A percentile compares a stretch with the other conserved stretches of the same genome.
Conservation (phyloP, 2,329 filamentous ascomycete genomes). For the Cladosporium sp. region DNA sequence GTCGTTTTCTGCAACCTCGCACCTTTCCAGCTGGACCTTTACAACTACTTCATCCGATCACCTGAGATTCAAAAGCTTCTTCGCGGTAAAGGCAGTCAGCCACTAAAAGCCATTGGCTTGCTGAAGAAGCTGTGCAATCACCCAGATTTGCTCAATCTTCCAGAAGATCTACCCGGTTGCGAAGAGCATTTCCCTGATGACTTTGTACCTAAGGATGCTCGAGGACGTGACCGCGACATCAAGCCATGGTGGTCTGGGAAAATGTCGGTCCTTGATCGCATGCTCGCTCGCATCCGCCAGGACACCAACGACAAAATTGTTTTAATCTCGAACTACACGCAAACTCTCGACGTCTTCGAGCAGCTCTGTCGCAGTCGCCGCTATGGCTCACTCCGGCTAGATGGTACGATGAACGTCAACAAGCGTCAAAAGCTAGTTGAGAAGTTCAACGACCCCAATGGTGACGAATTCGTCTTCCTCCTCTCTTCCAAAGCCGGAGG, state of each 20-base stretch:
- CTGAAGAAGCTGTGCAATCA: conserved; percentile 99
- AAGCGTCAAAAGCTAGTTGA: conserved; percentile 97
- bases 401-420: conserved; percentile 95
- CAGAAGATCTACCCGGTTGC: conserved; percentile 78
- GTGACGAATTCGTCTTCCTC: conserved; percentile 88
- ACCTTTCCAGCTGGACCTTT: conserved; percentile 85
- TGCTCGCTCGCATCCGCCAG: conserved; percentile 90
- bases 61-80: conserved; percentile 90
- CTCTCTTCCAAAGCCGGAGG: conserved; percentile 94
- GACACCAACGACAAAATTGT: conserved; percentile 99
- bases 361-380: conserved; percentile 75
- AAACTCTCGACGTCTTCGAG: conserved; percentile 91
- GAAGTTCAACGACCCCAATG: conserved; percentile 91
- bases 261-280: conserved; percentile 90
- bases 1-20: conserved; percentile 96
- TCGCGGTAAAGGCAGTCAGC: conserved; percentile 89
- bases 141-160: conserved; percentile 80
- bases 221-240: conserved; percentile 84
- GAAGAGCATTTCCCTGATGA: conserved; percentile 77
- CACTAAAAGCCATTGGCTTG: conserved; percentile 91
- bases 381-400: conserved; percentile 82
- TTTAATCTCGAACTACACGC: conserved; percentile 96
- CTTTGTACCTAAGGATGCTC: conserved; percentile 78
- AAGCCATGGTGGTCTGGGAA: conserved; percentile 97
- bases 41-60: conserved; percentile 95